These are phyloP conservation scores for Leccinum longicurvipes DNA, from an alignment of 768 basidiomycete genomes.

Conservation along the genomic window DNA sequence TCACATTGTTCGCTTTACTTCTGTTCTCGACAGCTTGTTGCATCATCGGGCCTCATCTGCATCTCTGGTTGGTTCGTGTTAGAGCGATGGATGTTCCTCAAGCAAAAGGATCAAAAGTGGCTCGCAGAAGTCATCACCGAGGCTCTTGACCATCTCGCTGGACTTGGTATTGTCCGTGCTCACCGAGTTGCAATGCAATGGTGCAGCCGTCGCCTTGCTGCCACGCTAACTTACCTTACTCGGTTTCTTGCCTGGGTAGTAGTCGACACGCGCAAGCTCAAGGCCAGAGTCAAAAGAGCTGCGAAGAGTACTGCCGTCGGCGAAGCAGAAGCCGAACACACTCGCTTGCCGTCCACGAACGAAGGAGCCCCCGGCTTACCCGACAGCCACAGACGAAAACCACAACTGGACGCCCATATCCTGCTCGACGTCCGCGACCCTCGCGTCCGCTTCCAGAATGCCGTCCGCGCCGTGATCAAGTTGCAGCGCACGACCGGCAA, in stretches of 20 bases:
- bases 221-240: slow-evolving; percentile 3
- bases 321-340: not conserved
- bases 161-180: slow-evolving; percentile 24
- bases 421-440: slow-evolving; percentile 23
- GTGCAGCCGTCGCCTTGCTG: slow-evolving; percentile 17
- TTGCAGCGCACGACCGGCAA: slow-evolving; percentile 32
- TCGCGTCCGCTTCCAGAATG: slow-evolving; percentile 36
- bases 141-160: slow-evolving; percentile 18
- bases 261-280: not conserved
- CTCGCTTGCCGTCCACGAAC: not conserved
- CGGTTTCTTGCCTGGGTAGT: slow-evolving; percentile 16
- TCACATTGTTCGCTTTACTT: not conserved
- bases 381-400: not conserved
- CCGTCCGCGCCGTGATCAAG: slow-evolving; percentile 43
- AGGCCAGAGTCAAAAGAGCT: not conserved
- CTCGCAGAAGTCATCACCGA: slow-evolving; percentile 38
- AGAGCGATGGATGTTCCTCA: slow-evolving; percentile 44
- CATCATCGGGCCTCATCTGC: slow-evolving; percentile 40
- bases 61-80: slow-evolving; percentile 52
- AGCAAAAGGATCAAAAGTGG: slow-evolving; percentile 46
- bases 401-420: not conserved
- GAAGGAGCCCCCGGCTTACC: not conserved
- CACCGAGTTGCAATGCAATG: slow-evolving; percentile 21
- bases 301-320: not conserved
- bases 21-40: slow-evolving; percentile 21